Conservation (phyloP, 2,329 filamentous ascomycete species). For the Aspergillus neoniger region DNA sequence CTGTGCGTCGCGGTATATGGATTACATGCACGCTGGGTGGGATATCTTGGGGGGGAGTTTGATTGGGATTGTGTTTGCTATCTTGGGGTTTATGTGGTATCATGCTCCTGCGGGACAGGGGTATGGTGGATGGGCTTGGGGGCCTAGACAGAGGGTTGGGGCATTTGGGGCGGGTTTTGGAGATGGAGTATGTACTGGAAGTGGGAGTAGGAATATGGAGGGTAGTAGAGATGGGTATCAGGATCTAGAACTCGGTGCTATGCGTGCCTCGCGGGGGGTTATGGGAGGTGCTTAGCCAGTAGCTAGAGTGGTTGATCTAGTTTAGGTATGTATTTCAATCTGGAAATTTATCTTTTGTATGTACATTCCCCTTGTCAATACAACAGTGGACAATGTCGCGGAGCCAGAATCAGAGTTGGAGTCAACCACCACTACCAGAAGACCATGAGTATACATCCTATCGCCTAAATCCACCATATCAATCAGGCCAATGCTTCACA, state of each 20-base stretch:
- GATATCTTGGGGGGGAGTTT: slow-evolving; percentile 1
- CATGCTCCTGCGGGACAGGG: slow-evolving; percentile 1
- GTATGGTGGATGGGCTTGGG: neutral
- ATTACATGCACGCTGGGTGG: slow-evolving; percentile 9
- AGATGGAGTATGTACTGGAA: neutral
- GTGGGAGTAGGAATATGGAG: neutral
- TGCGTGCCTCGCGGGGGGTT: neutral
- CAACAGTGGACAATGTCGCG: no score
- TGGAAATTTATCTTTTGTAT: no score
- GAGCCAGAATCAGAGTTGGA: no score
- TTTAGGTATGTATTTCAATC: no score
- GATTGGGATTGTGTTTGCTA: neutral
- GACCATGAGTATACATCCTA: no score
- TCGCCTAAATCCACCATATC: no score
- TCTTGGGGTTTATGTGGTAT: neutral
- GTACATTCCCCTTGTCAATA: no score
- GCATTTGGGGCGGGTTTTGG: slow-evolving; percentile 2
- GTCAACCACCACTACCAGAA: no score
- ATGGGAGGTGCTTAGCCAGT: neutral
- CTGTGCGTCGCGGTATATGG: slow-evolving; percentile 3
- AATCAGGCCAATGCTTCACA: no score
- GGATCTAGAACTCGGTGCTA: neutral
- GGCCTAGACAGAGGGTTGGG: neutral
- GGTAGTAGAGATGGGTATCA: neutral
- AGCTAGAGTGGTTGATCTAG: no score